Evolutionary conservation across 345 rosid species (phyloP).

Genomic region (Citrus medica): DNA sequence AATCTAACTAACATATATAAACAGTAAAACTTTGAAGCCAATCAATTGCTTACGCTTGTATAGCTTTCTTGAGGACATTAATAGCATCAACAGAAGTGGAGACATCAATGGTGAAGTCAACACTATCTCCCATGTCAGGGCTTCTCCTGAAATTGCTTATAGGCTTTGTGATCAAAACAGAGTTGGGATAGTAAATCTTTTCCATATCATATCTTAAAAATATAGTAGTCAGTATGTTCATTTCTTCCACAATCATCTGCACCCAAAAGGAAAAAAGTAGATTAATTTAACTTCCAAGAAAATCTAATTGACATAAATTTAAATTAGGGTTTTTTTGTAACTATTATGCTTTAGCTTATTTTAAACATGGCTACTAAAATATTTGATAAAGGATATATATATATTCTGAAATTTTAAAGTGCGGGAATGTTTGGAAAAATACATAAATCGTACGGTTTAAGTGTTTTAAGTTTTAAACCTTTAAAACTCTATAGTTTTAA

Average conservation of each 20-base stretch:
- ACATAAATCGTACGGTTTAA: too few relatives aligned
- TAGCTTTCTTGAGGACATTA: constrained; percentile 52
- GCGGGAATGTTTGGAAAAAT: accelerated
- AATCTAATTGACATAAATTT: too few relatives aligned
- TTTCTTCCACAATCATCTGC: constrained; percentile 85
- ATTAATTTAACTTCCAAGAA: too few relatives aligned
- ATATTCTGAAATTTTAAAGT: too few relatives aligned
- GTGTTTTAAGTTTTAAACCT: too few relatives aligned
- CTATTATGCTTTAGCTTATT: too few relatives aligned
- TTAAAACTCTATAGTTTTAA: too few relatives aligned
- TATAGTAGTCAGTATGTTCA: constrained; percentile 79
- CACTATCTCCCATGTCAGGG: constrained; percentile 50
- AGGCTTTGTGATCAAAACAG: constrained; percentile 57
- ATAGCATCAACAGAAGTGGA: constrained; percentile 43
- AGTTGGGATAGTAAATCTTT: constrained; percentile 75
- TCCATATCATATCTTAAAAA: constrained; percentile 74
- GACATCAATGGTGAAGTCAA: constrained; percentile 46
- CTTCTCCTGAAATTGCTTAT: constrained; percentile 62
- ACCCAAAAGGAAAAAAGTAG: background rate
- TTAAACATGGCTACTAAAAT: too few relatives aligned
- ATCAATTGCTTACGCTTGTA: constrained; percentile 33
- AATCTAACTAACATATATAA: too few relatives aligned
- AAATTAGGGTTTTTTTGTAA: too few relatives aligned
- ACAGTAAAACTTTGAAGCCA: background rate
- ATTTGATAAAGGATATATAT: too few relatives aligned